These are phyloP conservation scores for Larix sibirica DNA, from an alignment of 83 land plant genomes.

Conservation along the genomic window DNA sequence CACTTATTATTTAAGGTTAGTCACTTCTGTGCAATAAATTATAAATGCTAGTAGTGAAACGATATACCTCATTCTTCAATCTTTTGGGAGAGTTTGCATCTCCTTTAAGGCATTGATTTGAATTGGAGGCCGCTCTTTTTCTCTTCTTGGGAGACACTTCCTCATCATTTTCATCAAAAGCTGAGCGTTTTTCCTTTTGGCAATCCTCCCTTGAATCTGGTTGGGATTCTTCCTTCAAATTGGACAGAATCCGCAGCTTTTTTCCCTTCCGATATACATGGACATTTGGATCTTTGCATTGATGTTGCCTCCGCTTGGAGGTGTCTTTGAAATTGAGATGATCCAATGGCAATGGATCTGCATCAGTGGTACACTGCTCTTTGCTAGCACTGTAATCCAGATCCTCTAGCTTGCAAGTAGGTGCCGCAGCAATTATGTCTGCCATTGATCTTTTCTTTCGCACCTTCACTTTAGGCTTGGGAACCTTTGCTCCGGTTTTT, in stretches of 20 bases:
- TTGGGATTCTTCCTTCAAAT: constrained; percentile 25
- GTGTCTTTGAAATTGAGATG: background rate
- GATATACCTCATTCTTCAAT: constrained; percentile 1
- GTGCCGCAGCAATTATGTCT: constrained; percentile 53
- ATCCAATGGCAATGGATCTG: background rate
- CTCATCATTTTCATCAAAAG: too few species aligned
- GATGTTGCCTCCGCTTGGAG: constrained; percentile 1
- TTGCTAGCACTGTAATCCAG: constrained; percentile 59
- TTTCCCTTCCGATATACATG: constrained; percentile 58
- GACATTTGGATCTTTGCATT: constrained; percentile 35
- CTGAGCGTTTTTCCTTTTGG: background rate
- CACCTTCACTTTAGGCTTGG: constrained; percentile 50
- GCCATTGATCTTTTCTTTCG: constrained; percentile 50
- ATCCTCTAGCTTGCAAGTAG: constrained; percentile 45
- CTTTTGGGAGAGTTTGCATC: constrained; percentile 8
- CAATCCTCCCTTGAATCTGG: background rate
- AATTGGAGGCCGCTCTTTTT: constrained; percentile 5
- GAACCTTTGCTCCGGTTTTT: background rate
- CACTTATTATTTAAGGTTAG: background rate
- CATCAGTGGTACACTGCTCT: constrained; percentile 30
- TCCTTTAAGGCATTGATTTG: constrained; percentile 11
- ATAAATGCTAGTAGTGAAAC: background rate
- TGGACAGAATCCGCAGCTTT: constrained; percentile 50
- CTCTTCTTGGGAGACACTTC: background rate
- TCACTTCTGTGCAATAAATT: background rate